Conservation (phyloP, 805 yeast species). For the baker's yeast (Saccharomyces cerevisiae) region DNA sequence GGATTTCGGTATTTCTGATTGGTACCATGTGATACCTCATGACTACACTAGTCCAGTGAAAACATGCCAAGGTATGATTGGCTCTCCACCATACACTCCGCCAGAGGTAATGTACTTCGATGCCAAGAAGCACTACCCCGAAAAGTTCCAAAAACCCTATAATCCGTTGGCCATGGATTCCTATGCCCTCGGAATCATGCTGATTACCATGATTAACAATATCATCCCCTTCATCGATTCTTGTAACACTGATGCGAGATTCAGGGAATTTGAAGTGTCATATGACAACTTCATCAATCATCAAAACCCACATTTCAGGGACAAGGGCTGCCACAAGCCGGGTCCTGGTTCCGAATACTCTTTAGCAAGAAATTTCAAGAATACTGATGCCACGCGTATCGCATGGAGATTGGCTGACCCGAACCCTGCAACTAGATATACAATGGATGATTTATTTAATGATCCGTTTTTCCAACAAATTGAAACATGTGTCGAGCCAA, state of each 20-base stretch:
- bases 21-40: constrained; percentile 48
- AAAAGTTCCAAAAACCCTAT: constrained; percentile 34
- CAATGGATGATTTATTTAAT: constrained; percentile 43
- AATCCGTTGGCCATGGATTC: constrained; percentile 63
- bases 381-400: constrained; percentile 55
- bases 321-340: constrained; percentile 35
- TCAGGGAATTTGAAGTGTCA: constrained; percentile 46
- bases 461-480: constrained; percentile 59
- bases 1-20: constrained; percentile 70
- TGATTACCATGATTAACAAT: constrained; percentile 53
- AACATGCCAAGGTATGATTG: constrained; percentile 44
- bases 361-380: constrained; percentile 55
- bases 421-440: constrained; percentile 43
- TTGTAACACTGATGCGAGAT: constrained; percentile 39
- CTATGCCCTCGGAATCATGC: constrained; percentile 66
- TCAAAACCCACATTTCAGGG: constrained; percentile 43
- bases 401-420: constrained; percentile 75
- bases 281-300: constrained; percentile 34
- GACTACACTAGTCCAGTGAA: constrained; percentile 39
- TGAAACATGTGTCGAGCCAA: constrained; percentile 44
- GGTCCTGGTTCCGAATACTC: constrained; percentile 71
- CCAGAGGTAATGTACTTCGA: constrained; percentile 59
- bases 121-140: constrained; percentile 28
- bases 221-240: constrained; percentile 56
- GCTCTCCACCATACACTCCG: constrained; percentile 76